Percentiles rank a stretch among this genome's conserved stretches.
These are phyloP conservation scores for Pleurotus citrinopileatus DNA, from an alignment of 768 basidiomycete species.

Conservation along the genomic window DNA sequence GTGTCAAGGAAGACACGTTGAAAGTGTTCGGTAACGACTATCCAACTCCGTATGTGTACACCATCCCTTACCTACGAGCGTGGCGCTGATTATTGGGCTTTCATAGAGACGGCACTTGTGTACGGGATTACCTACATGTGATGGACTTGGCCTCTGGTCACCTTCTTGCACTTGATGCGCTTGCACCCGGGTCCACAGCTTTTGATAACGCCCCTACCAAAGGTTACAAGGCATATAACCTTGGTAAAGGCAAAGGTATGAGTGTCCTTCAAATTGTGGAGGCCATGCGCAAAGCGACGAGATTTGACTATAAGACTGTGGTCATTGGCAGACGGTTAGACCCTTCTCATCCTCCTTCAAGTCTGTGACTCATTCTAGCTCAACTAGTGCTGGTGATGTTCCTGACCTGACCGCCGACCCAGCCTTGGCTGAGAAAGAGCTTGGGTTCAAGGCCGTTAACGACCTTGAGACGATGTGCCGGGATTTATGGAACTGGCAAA, in stretches of 20 bases:
- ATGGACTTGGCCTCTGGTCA: conserved; percentile 96
- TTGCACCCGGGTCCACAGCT: conserved; percentile 47
- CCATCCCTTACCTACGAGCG: neutral
- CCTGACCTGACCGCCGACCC: conserved; percentile 97
- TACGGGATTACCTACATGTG: conserved; percentile 93
- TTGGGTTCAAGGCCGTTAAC: conserved; percentile 84
- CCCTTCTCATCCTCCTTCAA: conserved; percentile 7
- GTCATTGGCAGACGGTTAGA: conserved; percentile 87
- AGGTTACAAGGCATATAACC: conserved; percentile 92
- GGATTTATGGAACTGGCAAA: conserved; percentile 99
- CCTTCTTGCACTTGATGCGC: conserved; percentile 82
- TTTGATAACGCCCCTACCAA: conserved; percentile 55
- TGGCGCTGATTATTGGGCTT: conserved; percentile 6
- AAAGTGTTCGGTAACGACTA: conserved; percentile 98
- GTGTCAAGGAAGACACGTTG: conserved; percentile 63
- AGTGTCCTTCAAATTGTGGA: conserved; percentile 92
- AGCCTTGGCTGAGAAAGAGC: conserved; percentile 83
- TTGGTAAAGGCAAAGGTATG: conserved; percentile 90
- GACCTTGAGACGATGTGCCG: conserved; percentile 90
- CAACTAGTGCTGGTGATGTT: conserved; percentile 83
- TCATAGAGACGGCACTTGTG: conserved; percentile 88
- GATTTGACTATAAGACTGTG: conserved; percentile 85
- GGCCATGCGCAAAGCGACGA: conserved; percentile 91
- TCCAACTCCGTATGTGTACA: conserved; percentile 72
- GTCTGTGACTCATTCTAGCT: conserved; percentile 10